A percentile compares a stretch with the other conserved stretches of the same genome.
Conservation (phyloP, 169 alveolate genomes). For the Pseudocohnilembus persalinus region DNA sequence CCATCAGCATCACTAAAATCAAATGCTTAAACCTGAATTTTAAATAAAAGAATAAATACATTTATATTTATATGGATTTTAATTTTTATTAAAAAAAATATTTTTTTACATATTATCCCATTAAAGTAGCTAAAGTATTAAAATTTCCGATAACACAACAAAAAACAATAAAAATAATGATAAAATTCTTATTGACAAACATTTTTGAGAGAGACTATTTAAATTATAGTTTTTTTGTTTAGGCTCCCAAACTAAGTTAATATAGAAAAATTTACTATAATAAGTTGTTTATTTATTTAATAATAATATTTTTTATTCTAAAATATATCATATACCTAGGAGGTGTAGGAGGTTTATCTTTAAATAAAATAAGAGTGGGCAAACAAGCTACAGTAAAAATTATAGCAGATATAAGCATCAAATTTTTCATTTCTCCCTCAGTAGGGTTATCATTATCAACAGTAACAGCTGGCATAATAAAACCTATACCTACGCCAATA, state of each 20-base stretch:
- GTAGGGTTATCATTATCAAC: neutral
- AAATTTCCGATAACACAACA: slow-evolving; percentile 12
- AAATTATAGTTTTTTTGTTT: slow-evolving; percentile 15
- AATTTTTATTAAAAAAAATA: neutral
- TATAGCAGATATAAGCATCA: slow-evolving; percentile 20
- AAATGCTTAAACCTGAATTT: neutral
- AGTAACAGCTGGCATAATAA: slow-evolving; percentile 5
- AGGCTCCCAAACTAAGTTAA: slow-evolving; percentile 7
- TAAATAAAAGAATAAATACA: neutral
- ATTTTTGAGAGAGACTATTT: neutral
- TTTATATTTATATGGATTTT: neutral
- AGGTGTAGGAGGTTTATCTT: slow-evolving; percentile 13
- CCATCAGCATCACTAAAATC: neutral
- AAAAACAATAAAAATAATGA: slow-evolving; percentile 6
- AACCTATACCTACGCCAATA: slow-evolving; percentile 18
- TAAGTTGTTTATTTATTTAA: too few species aligned
- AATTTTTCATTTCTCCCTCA: neutral
- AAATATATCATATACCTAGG: slow-evolving; percentile 3
- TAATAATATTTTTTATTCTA: too few species aligned
- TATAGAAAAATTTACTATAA: neutral
- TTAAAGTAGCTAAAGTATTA: slow-evolving; percentile 14
- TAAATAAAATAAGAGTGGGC: slow-evolving; percentile 8
- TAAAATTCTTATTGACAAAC: slow-evolving; percentile 5
- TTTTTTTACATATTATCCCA: neutral
- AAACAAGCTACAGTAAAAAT: neutral